Conservation (phyloP, 768 basidiomycete genomes). For the Fomitopsis serialis region DNA sequence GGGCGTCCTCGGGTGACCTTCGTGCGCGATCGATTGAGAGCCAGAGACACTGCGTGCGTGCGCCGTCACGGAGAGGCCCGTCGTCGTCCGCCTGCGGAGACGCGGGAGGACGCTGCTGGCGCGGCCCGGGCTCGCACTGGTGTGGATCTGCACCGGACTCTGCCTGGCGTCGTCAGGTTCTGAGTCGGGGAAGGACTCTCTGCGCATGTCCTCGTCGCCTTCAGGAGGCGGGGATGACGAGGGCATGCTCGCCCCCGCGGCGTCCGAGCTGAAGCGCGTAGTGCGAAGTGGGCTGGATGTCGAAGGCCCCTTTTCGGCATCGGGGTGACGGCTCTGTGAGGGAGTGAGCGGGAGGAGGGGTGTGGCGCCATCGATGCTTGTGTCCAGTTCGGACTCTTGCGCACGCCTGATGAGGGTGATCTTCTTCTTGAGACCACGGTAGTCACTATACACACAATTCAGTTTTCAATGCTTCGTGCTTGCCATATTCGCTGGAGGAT, state of each 20-base stretch:
- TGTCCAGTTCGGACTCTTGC: slow-evolving; percentile 2
- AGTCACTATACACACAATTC: slow-evolving; percentile 44
- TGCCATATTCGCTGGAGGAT: neutral
- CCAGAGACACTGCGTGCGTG: neutral
- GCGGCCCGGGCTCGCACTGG: too few species aligned
- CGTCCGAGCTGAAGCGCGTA: too few species aligned
- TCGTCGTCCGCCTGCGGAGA: slow-evolving; percentile 2
- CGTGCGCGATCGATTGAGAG: neutral
- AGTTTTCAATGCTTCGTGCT: neutral
- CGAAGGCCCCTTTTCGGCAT: too few species aligned
- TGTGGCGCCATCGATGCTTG: neutral
- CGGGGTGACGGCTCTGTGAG: neutral
- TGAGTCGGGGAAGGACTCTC: too few species aligned
- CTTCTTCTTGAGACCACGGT: slow-evolving; percentile 62
- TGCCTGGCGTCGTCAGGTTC: too few species aligned
- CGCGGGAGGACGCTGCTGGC: slow-evolving; percentile 7
- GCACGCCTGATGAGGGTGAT: slow-evolving; percentile 46
- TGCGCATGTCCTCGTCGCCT: too few species aligned
- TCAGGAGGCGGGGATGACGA: too few species aligned
- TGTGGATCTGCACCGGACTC: too few species aligned
- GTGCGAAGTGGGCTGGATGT: too few species aligned
- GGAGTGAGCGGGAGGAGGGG: slow-evolving; percentile 6
- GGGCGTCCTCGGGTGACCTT: neutral
- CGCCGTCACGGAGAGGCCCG: neutral
- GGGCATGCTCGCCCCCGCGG: too few species aligned